Conservation (phyloP, 140 eudicot species). For the Erigeron philadelphicus region DNA sequence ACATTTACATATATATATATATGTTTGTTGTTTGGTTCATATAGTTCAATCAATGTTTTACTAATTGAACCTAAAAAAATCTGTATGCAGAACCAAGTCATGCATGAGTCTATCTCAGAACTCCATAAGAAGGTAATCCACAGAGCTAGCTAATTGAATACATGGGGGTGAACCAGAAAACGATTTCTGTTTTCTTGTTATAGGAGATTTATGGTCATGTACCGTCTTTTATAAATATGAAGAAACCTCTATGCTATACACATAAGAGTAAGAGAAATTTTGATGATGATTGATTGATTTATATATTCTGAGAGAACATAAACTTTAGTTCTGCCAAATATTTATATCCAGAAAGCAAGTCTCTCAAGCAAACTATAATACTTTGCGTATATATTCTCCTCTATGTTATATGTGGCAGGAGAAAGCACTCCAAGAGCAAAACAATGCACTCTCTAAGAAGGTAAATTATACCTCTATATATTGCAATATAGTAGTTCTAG, state of each 20-base stretch:
- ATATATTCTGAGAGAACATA: not conserved
- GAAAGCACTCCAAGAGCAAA: conserved; percentile 61
- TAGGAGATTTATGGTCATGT: too few relatives aligned
- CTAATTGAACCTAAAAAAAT: not conserved
- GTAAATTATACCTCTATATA: conserved; percentile 26
- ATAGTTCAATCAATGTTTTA: not conserved
- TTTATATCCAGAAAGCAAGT: conserved; percentile 1
- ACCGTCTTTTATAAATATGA: too few relatives aligned
- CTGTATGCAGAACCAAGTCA: conserved; percentile 63
- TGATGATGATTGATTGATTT: not conserved
- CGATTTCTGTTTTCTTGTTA: too few relatives aligned
- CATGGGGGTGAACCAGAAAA: not conserved
- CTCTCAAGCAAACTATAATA: not conserved
- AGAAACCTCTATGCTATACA: too few relatives aligned
- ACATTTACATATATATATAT: not conserved
- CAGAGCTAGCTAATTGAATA: not conserved
- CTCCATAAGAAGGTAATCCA: conserved; percentile 75
- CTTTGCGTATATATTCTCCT: not conserved
- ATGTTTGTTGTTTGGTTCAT: not conserved
- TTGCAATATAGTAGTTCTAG: not conserved
- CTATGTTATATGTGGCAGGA: conserved; percentile 37
- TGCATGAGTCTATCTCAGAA: conserved; percentile 69
- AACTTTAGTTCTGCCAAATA: conserved; percentile 11
- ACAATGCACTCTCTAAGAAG: conserved; percentile 58
- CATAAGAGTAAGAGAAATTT: not conserved